Conservation (phyloP, 2,329 filamentous ascomycete genomes). For the Colletotrichum navitas region DNA sequence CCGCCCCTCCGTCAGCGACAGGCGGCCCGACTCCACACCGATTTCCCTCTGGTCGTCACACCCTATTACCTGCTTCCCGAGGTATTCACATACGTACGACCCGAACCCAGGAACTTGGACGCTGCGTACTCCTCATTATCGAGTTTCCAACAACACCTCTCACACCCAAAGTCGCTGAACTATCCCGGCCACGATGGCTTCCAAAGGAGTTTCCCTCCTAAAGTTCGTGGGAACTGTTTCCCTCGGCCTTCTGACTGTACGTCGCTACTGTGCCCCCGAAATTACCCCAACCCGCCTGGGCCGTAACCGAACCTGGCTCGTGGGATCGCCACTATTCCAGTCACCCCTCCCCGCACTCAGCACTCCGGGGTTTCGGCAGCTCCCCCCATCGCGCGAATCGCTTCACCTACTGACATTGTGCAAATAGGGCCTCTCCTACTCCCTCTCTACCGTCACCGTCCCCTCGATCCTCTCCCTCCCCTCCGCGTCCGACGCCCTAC, state of each 20-base stretch:
- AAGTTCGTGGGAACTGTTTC: constrained; percentile 96
- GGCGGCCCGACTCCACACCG: constrained; percentile 13
- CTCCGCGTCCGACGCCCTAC: constrained; percentile 77
- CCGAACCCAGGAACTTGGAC: constrained; percentile 22
- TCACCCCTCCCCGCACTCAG: constrained; percentile 29
- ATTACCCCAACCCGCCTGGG: neutral
- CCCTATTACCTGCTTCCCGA: neutral
- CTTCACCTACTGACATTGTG: constrained; percentile 20
- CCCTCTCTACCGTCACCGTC: constrained; percentile 81
- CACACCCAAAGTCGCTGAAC: constrained; percentile 6
- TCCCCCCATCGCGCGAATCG: neutral
- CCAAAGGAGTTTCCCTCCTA: constrained; percentile 78
- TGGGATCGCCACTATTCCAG: constrained; percentile 34
- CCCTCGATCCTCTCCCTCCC: constrained; percentile 86
- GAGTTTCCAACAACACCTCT: neutral
- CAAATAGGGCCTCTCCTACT: constrained; percentile 86
- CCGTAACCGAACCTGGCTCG: constrained; percentile 16
- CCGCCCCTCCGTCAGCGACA: constrained; percentile 22
- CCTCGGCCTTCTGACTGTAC: constrained; percentile 87
- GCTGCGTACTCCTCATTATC: constrained; percentile 15
- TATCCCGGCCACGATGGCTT: constrained; percentile 65
- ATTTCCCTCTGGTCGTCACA: constrained; percentile 20
- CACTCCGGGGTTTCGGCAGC: constrained; percentile 3
- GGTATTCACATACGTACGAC: neutral
- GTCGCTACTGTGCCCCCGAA: constrained; percentile 50